phyloP scores from a whole-genome alignment of 1,284 basidiomycete genomes.

The Fomes fomentarius region DNA sequence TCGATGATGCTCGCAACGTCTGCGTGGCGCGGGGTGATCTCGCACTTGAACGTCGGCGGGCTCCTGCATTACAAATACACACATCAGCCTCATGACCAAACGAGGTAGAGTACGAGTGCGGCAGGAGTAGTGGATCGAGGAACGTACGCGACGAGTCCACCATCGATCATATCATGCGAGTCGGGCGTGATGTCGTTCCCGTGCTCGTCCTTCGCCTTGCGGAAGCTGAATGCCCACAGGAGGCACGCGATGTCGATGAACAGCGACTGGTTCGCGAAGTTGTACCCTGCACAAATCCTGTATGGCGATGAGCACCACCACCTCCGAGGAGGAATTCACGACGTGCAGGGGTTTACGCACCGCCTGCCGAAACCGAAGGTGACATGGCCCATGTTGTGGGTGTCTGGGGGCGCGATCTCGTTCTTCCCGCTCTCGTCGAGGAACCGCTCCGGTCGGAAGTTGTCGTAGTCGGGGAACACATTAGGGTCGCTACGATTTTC shows the following conservation, averaged over 20 bases:
- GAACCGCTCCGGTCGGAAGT: constrained; percentile 47
- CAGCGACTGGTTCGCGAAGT: constrained; percentile 31
- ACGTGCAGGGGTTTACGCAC: neutral
- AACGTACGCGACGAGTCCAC: neutral
- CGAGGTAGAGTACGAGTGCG: neutral
- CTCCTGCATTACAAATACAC: neutral
- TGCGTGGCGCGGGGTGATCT: neutral
- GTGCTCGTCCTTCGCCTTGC: constrained; percentile 31
- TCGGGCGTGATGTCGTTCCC: constrained; percentile 4
- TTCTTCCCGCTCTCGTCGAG: constrained; percentile 14
- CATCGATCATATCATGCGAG: neutral
- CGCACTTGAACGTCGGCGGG: neutral
- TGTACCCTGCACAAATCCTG: constrained; percentile 21
- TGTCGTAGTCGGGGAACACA: constrained; percentile 36
- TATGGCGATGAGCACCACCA: neutral
- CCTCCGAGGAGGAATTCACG: neutral
- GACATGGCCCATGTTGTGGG: constrained; percentile 1
- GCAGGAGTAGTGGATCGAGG: neutral
- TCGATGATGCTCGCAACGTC: neutral
- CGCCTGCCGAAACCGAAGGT: constrained; percentile 1
- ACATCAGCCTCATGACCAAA: neutral
- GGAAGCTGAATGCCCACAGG: constrained; percentile 44
- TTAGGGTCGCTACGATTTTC: constrained; percentile 30
- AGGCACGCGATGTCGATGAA: constrained; percentile 45
- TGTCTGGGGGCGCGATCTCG: constrained; percentile 1